Percentiles rank a stretch among this genome's conserved stretches.
Evolutionary conservation across 495 filamentous ascomycete species (phyloP).

Genomic region (Neurospora cerealis): DNA sequence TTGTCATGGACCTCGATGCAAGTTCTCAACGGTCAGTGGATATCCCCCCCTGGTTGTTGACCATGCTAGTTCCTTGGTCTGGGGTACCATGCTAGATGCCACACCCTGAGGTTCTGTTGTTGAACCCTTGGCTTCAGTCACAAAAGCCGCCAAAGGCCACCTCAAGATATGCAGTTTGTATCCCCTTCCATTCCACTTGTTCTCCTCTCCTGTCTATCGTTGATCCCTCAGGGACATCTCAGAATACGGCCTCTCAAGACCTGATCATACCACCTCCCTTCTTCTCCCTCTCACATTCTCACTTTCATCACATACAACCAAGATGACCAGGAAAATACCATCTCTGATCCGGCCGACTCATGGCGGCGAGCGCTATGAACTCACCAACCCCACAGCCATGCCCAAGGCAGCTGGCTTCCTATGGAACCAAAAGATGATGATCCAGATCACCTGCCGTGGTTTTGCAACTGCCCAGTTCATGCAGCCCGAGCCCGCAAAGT

Average conservation of each 20-base stretch:
- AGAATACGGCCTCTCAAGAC: not conserved
- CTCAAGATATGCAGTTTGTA: not conserved
- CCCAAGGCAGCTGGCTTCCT: slow-evolving; percentile 47
- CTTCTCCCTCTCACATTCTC: not conserved
- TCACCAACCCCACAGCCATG: slow-evolving; percentile 43
- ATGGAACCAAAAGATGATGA: slow-evolving; percentile 55
- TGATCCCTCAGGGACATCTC: not conserved
- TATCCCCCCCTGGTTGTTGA: not conserved
- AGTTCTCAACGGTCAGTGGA: not conserved
- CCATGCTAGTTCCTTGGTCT: not conserved
- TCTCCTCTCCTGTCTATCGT: not conserved
- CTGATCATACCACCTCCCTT: not conserved
- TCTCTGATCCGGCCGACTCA: slow-evolving; percentile 34
- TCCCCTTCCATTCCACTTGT: not conserved
- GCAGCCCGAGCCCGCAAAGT: slow-evolving; percentile 50
- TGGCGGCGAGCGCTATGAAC: slow-evolving; percentile 45
- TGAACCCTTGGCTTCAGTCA: not conserved
- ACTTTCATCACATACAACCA: slow-evolving; percentile 2
- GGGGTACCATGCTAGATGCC: not conserved
- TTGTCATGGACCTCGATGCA: not conserved
- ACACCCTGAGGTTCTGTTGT: not conserved
- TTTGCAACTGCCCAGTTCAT: slow-evolving; percentile 50
- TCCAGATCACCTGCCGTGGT: slow-evolving; percentile 46
- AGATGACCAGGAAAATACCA: slow-evolving; percentile 18
- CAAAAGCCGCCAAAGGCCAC: not conserved